Evolutionary conservation across 2,329 filamentous ascomycete genomes (phyloP), one percentile per base, ranked within the genome.

Genomic region (Colletotrichum cuscutae): DNA sequence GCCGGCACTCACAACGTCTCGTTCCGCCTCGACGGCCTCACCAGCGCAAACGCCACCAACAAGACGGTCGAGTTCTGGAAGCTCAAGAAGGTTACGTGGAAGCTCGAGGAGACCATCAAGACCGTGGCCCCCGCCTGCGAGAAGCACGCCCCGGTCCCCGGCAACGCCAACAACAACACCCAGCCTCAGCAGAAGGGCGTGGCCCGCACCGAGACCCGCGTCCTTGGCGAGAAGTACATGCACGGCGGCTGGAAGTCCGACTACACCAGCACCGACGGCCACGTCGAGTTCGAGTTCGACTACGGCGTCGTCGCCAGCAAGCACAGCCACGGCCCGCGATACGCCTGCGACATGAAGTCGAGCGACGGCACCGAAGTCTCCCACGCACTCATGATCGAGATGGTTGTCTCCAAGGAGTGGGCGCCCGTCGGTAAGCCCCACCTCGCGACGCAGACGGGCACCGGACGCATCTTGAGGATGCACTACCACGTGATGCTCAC

Each of bases 331-430:
- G 84, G 88, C 26, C 77, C 80, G 74, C 90, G 92, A 79, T 92
- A 93, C 49, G 89, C 93, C 28, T 97, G 95, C 85, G 94, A 97
- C 79, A 88, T 94, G 79, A 93, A 93, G 77, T 90, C 92, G 67
- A 84, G 88, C 63, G 92, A 93, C 78, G 95, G 95, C 65, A 91
- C 95, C 76, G 91, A 93, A 78, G 91, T 98, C 71, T 91, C 91
- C 64, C 96, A 99, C 86, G 92, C 93, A 79, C 89, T 99, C 57
- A 90, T 98, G 78, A 89, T 98, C 70, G 96, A 99, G 84, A 91
- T 98, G 86, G 95, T 98, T 62, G 95, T 99, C 26, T 94, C 94
- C 2, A 95, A 98, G 82, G 96, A 98, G 82, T 97, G 94, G 85
- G 89, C 89, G 0, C 93, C 92, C 75, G 91, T 93, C 79, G 91